A percentile compares a stretch with the other conserved stretches of the same genome.
Conservation (phyloP, 768 basidiomycete species). For the Rhodotorula babjevae region DNA sequence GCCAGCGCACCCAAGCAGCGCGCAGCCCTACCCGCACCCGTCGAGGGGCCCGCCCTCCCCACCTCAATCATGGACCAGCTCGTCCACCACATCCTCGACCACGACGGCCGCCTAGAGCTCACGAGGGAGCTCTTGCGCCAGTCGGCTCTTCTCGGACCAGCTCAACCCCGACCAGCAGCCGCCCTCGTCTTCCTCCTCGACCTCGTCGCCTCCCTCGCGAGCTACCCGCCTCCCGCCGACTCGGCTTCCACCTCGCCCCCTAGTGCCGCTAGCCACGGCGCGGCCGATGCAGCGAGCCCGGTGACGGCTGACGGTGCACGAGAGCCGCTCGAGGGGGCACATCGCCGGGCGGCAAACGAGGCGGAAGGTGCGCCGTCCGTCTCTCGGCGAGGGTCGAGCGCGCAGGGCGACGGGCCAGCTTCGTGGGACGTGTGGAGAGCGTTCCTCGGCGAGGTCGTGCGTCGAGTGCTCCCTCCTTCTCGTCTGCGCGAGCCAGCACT, state of each 20-base stretch:
- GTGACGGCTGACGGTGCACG: background rate
- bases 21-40: no score
- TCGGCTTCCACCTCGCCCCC: background rate
- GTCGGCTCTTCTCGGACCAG: no score
- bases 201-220: background rate
- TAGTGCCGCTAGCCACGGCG: no score
- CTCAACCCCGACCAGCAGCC: background rate
- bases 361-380: no score
- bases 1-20: no score
- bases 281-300: background rate
- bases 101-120: background rate
- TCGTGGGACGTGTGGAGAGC: background rate
- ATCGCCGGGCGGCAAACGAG: no score
- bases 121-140: background rate
- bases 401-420: background rate
- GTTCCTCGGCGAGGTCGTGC: background rate
- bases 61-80: background rate
- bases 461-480: background rate
- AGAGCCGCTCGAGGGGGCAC: background rate
- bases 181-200: constrained; percentile 10
- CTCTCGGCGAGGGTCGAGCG: no score
- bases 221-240: background rate
- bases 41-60: no score
- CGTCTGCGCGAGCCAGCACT: background rate
- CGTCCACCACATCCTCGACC: background rate